These are phyloP conservation scores for Hymenoscyphus albidus DNA, from an alignment of 2,329 filamentous ascomycete species.

Conservation along the genomic window DNA sequence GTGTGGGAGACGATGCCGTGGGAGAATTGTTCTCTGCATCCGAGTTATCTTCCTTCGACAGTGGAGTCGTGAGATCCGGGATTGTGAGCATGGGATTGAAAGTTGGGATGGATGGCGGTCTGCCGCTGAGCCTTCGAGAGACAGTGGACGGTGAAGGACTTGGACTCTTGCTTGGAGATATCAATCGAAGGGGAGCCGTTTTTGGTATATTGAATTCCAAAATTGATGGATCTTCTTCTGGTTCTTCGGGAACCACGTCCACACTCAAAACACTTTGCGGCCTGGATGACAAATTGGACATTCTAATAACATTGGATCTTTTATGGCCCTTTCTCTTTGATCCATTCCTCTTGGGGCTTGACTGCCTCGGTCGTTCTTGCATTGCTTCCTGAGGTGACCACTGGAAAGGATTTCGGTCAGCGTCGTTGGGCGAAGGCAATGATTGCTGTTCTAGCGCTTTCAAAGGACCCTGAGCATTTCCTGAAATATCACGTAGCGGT, in stretches of 20 bases:
- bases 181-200: conserved; percentile 11
- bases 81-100: conserved; percentile 25
- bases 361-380: conserved; percentile 13
- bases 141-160: conserved; percentile 17
- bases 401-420: conserved; percentile 27
- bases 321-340: conserved; percentile 27
- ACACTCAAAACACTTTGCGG: conserved; percentile 22
- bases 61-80: conserved; percentile 2
- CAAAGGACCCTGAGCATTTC: conserved; percentile 21
- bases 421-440: neutral
- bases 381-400: conserved; percentile 28
- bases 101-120: conserved; percentile 23
- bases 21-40: neutral
- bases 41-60: neutral
- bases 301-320: conserved; percentile 26
- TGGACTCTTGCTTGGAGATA: conserved; percentile 16
- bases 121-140: conserved; percentile 9
- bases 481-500: conserved; percentile 24
- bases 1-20: neutral
- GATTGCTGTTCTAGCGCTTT: conserved; percentile 1
- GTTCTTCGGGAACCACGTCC: conserved; percentile 26
- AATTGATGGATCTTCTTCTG: conserved; percentile 21
- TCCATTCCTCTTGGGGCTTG: conserved; percentile 14
- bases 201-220: conserved; percentile 12
- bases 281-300: conserved; percentile 26